phyloP scores from a whole-genome alignment of 345 rosid species.

The Brassica carinata region DNA sequence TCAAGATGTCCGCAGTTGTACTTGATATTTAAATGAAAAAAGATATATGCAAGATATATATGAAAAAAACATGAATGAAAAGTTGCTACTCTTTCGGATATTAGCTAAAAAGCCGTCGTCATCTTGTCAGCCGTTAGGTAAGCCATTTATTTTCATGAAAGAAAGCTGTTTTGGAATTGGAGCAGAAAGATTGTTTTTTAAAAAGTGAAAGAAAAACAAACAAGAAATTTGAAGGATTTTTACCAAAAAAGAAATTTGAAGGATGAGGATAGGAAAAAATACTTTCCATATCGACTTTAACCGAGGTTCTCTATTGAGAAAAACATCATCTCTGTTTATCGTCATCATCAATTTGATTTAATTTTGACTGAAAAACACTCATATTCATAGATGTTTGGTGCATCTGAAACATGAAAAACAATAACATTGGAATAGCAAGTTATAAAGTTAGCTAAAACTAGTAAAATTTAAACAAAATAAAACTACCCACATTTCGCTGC shows the following conservation, averaged over 20 bases:
- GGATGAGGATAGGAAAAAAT: background rate
- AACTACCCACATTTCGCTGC: slow-evolving; percentile 24
- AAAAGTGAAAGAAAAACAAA: background rate
- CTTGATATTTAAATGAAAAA: background rate
- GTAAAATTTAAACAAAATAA: slow-evolving; percentile 4
- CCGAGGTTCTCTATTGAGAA: background rate
- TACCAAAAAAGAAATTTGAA: background rate
- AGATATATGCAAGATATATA: background rate
- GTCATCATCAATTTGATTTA: background rate
- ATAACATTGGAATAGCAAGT: background rate
- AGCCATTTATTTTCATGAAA: slow-evolving; percentile 13
- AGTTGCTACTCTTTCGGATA: background rate
- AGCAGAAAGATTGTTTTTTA: background rate
- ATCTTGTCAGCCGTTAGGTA: slow-evolving; percentile 32
- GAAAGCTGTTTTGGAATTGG: background rate
- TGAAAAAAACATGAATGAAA: background rate
- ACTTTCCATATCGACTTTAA: background rate
- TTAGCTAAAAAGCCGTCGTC: background rate
- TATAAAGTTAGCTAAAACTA: background rate
- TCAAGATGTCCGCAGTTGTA: background rate
- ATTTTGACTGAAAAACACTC: background rate
- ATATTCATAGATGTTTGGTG: background rate
- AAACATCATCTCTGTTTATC: background rate
- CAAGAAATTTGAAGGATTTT: background rate
- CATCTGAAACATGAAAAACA: background rate